Conservation (phyloP, 345 rosid species). For the Pistacia integerrima region DNA sequence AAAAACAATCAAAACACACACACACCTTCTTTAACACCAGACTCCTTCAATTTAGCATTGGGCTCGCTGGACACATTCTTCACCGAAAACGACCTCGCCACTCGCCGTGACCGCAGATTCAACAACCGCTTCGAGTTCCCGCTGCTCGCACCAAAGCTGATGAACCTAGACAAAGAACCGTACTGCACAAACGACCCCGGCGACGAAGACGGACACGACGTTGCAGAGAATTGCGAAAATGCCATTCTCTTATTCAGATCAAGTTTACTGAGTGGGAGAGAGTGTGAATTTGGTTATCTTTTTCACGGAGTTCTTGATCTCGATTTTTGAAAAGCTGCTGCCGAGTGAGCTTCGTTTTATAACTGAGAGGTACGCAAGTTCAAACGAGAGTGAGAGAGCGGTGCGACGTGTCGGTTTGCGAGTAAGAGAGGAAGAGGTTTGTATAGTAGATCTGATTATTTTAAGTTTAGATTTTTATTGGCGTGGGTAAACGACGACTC, state of each 20-base stretch:
- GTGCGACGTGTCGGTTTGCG: no score
- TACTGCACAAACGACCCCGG: constrained; percentile 14
- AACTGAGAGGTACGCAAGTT: no score
- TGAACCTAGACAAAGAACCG: constrained; percentile 33
- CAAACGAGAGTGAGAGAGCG: no score
- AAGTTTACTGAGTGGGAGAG: not conserved
- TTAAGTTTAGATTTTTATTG: no score
- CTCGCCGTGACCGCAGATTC: constrained; percentile 12
- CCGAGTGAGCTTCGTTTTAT: no score
- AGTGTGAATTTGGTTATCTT: not conserved
- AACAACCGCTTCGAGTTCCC: constrained; percentile 29
- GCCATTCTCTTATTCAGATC: constrained; percentile 9
- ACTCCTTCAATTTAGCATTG: constrained; percentile 32
- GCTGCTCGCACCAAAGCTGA: constrained; percentile 30
- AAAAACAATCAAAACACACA: not conserved
- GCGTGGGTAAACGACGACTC: no score
- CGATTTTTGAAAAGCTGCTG: not conserved
- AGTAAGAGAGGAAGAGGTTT: no score
- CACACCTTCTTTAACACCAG: constrained; percentile 42
- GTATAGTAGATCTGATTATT: no score
- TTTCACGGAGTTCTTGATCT: not conserved
- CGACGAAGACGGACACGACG: constrained; percentile 17
- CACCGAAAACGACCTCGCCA: constrained; percentile 18
- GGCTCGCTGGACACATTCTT: constrained; percentile 45
- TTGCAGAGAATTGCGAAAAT: constrained; percentile 13